Evolutionary conservation across 2,329 filamentous ascomycete species (phyloP), one percentile per base, ranked within the genome.

Genomic region (Drechslerella stenobrocha): DNA sequence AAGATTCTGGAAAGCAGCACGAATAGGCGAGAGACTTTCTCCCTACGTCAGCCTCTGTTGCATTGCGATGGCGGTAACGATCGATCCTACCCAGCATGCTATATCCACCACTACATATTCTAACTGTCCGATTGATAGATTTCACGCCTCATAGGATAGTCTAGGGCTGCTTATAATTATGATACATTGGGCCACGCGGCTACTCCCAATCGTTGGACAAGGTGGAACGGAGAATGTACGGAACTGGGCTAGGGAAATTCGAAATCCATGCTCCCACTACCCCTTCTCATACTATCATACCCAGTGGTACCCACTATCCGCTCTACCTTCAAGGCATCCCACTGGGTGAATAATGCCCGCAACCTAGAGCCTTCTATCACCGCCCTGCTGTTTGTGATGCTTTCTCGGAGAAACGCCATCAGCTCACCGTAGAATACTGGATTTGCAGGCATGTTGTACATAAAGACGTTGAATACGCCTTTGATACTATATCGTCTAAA

Each of bases 11-110:
- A 96, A 97, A 78, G 90, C 85, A 70, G 93, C 93, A 23, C 82
- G 93, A 71, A 85, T 98, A 75, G 93, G 93, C 34, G 93, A 98
- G 80, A 81, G 93, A 70, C 77, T 98, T 72, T 96, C 90, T 76
- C 93, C 93, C 40, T 97, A 97, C 77, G 89, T 98, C 74, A 95
- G 90, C 79, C 80, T 97, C 76, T 95, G 90, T 76, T 97, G 92
- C 76, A 81, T 96, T 28, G 78, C 90, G 73, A 97, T 98, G 91
- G 93, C 93, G 71, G 93, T 96, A 76, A 78, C 83, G 79, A 8
- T 35, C n/a, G 9, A 24, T 23, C 35, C 18, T 35, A 15, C 3
- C 28, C 30, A 15, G 15, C 2, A 15, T 13, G 6, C 15, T 37
- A 5, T 42, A 20, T 42, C 9, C 22, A 42, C 15, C 20, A 22